Evolutionary conservation across 1,139 yeast species (phyloP), one percentile per base, ranked within the genome.

Genomic region (Candida neerlandica): DNA sequence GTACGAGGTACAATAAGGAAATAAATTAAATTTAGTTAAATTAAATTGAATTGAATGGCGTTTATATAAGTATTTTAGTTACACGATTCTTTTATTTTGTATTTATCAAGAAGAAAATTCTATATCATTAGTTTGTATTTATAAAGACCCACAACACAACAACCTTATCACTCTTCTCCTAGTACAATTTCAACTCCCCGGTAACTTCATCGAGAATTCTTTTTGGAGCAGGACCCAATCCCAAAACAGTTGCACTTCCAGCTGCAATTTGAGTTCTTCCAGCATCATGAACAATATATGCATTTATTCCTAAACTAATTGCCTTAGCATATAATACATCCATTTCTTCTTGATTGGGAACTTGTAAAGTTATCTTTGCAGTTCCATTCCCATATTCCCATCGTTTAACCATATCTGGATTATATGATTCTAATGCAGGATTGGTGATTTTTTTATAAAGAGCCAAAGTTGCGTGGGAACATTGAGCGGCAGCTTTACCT

Each of bases 151-250:
- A 14, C 19, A 12, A 32, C 5, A 16, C 14, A 30, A 14, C 19
- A 15, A n/a, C 14, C 9, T 29, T 21, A 16, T 15, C 14, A 12
- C 14, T 6, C 23, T 23, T 43, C 39, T 16, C 15, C 30, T 69
- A 92, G 62, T 88, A 90, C 53, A 94, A 72, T 64, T 87, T 89
- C 60, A 94, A 74, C 32, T 78, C 84, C 9, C 89, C 86, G 0
- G 98, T 91, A 47, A 94, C 84, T 61, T 85, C 82, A 64, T 94
- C 97, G 51, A 94, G 67, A 0, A 85, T 83, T 0, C 79, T 63
- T 59, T 88, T 89, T n/a, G 98, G 98, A 12, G 97, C 99, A 1
- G 99, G 99, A 0, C 99, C 99, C 30, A 94, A 66, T 0, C 98
- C 99, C 27, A 94, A 71, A 0, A 95, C 98, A 0, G 99, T 94